Evolutionary conservation across 768 basidiomycete species (phyloP).

Genomic region (Lactarius evosmus): DNA sequence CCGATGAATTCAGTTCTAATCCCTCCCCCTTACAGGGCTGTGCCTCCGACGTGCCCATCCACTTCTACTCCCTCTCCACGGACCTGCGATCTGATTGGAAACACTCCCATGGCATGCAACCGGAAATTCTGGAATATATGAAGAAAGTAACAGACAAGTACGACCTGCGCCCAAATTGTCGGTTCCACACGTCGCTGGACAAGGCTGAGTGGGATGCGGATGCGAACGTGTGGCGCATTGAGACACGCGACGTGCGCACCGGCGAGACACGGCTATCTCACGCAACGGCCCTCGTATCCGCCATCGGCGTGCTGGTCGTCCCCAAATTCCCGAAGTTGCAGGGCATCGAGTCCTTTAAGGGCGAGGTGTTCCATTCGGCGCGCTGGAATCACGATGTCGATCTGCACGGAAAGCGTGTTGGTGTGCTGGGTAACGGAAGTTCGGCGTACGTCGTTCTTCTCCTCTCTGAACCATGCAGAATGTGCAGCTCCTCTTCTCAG

Average conservation of each 20-base stretch:
- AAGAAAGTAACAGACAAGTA: slow-evolving; percentile 28
- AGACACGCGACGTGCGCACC: slow-evolving; percentile 26
- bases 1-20: background rate
- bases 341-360: slow-evolving; percentile 42
- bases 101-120: slow-evolving; percentile 28
- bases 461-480: background rate
- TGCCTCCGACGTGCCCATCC: slow-evolving; percentile 29
- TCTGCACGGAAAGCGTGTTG: slow-evolving; percentile 51
- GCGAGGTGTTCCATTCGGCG: slow-evolving; percentile 54
- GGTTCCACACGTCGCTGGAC: slow-evolving; percentile 32
- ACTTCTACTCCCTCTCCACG: slow-evolving; percentile 31
- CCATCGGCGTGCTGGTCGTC: slow-evolving; percentile 31
- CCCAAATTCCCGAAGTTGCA: slow-evolving; percentile 32
- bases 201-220: slow-evolving; percentile 32
- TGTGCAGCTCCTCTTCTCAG: background rate
- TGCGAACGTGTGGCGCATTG: slow-evolving; percentile 31
- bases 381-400: slow-evolving; percentile 52
- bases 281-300: slow-evolving; percentile 34
- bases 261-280: slow-evolving; percentile 15
- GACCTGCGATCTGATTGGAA: slow-evolving; percentile 34
- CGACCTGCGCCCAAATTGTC: slow-evolving; percentile 26
- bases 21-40: slow-evolving; percentile 27
- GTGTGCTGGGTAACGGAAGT: slow-evolving; percentile 61
- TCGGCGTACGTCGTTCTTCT: slow-evolving; percentile 40
- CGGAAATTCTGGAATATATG: slow-evolving; percentile 34